Base-by-base conservation (phyloP, 2,329 filamentous ascomycete species). In the Colletotrichum agaves region DNA sequence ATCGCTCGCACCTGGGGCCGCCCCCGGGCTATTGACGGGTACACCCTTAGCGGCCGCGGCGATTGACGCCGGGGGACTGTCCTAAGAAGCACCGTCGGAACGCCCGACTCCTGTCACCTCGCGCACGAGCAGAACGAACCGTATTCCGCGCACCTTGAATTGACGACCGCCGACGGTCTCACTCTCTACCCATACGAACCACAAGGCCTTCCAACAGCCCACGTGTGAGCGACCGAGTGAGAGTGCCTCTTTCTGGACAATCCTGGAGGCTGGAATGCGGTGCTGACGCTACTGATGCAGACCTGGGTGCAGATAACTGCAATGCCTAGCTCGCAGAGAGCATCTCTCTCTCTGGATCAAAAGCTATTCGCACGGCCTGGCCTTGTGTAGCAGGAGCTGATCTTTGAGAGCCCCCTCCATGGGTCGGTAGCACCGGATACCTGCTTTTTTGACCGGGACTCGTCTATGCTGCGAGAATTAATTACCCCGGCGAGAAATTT, bases 11-110 rank as follows among this genome's bases (percentile, higher is more conserved):
- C 35, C 46, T 44, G 19, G 43, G 59, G 49, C 63, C 63, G 60
- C 63, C 52, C 52, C 7, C 33, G 7, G 33, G 7, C 33, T 58
- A 67, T 47, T 50, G 59, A 63, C 58, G 58, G 63, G 63, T 67
- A 50, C 52, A 67, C 41, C 64, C 60, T 63, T 67, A 58, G 64
- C 64, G 64, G 60, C 64, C 64, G 35, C 35, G 63, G 17, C 44
- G 50, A 67, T 63, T 67, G 59, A 50, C 63, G 57, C 39, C 35
- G 52, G 61, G 47, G 49, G 47, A 37, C 44, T 60, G 55, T 49
- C 59, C 59, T 56, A 39, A 37, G 15, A 13, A 15, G 23, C 33
- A 41, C 19, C 57, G 55, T 64, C 50, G 55, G 35, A 13, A 37
- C 52, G 19, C 19, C 19, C 33, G n/a, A 41, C 44, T 46, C 27